Evolutionary conservation across 2,329 filamentous ascomycete species (phyloP).

Genomic region (Pyrenochaeta sp.): DNA sequence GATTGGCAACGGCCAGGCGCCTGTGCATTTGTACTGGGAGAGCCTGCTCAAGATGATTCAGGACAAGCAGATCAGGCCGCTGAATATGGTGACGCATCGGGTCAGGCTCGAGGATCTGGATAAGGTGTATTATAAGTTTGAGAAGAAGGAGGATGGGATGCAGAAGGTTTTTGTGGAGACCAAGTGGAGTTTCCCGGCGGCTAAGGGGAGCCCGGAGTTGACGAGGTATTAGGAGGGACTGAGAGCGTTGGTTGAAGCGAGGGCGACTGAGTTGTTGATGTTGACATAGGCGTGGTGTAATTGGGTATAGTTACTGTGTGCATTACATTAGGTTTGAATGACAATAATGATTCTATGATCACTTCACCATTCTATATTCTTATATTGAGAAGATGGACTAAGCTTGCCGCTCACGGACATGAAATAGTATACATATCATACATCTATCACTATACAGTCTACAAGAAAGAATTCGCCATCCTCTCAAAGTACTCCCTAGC

Average conservation of each 20-base stretch:
- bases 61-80: constrained; percentile 72
- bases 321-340: no score
- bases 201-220: constrained; percentile 59
- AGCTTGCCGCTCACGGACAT: no score
- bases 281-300: not conserved
- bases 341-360: not conserved
- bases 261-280: no score
- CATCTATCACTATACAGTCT: no score
- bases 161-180: constrained; percentile 80
- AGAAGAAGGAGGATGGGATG: constrained; percentile 75
- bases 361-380: no score
- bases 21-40: constrained; percentile 85
- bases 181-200: constrained; percentile 61
- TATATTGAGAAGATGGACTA: no score
- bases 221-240: constrained; percentile 49
- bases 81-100: constrained; percentile 83
- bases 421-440: no score
- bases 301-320: no score
- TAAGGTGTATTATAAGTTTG: constrained; percentile 66
- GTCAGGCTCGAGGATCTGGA: constrained; percentile 61
- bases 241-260: not conserved
- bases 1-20: constrained; percentile 72
- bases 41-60: constrained; percentile 74
- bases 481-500: constrained; percentile 42
- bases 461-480: constrained; percentile 37